Conservation (phyloP, 345 rosid species). For the Populus alba region DNA sequence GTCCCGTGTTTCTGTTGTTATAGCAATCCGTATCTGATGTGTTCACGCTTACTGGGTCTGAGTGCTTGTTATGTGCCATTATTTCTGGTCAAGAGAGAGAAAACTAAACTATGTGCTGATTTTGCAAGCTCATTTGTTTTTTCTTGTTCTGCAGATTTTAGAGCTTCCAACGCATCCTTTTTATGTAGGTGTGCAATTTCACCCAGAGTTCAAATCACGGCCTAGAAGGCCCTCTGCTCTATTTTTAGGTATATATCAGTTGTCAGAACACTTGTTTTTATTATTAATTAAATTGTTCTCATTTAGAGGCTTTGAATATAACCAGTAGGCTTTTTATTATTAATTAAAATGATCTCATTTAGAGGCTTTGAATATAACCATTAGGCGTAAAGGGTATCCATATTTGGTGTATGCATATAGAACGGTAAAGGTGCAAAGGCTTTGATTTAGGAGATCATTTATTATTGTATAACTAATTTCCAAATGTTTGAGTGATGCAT, state of each 20-base stretch:
- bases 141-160: slow-evolving; percentile 18
- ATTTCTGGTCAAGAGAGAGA: not conserved
- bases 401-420: not conserved
- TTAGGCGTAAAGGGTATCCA: not conserved
- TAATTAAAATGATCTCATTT: not conserved
- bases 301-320: not conserved
- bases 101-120: not conserved
- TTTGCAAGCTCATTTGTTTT: slow-evolving; percentile 8
- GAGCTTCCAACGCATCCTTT: slow-evolving; percentile 35
- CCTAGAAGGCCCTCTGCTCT: slow-evolving; percentile 31
- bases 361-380: not conserved
- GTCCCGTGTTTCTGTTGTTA: not conserved
- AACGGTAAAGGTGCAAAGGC: not conserved
- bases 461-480: not conserved
- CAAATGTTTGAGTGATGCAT: too few species aligned
- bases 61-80: not conserved
- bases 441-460: not conserved
- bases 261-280: not conserved
- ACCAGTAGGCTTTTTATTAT: not conserved
- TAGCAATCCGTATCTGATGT: not conserved
- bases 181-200: slow-evolving; percentile 34
- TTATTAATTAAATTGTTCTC: not conserved
- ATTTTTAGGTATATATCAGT: slow-evolving; percentile 27
- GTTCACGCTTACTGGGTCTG: slow-evolving; percentile 7
- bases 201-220: slow-evolving; percentile 38